Base-by-base conservation (phyloP, 2,329 filamentous ascomycete species). In the Coniochaeta sp. region DNA sequence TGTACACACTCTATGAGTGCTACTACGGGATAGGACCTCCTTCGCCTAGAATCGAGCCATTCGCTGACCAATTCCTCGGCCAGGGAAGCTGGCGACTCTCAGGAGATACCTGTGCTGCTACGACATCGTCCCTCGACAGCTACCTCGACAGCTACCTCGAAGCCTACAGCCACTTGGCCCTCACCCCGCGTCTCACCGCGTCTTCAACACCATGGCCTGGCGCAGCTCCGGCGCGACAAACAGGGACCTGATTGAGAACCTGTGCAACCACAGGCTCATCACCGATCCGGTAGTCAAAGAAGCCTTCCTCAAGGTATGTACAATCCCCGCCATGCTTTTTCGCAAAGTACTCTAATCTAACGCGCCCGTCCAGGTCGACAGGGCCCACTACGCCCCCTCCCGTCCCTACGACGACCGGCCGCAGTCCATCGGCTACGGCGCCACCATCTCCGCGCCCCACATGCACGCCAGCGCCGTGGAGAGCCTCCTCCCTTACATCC, bases 271-370 rank as follows among this genome's bases (percentile, higher is more conserved):
- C 67, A 82, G 82, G 3, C 79, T 98, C 58, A 92, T 98, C 65
- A 87, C 81, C n/a, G 83, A 86, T 63, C 75, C 83, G 3, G 77
- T 81, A 26, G 90, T 96, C 36, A 89, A 88, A 68, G 79, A 84
- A n/a, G 93, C 93, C 59, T 96, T 98, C 80, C 75, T 89, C 54
- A 82, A 82, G 64, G 89, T 91, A 76, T n/a, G n/a, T n/a, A n/a
- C n/a, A n/a, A n/a, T n/a, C n/a, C n/a, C n/a, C n/a, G n/a, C n/a
- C n/a, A n/a, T n/a, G n/a, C n/a, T n/a, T n/a, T n/a, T n/a, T n/a
- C n/a, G n/a, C n/a, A n/a, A n/a, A n/a, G n/a, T n/a, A n/a, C n/a
- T n/a, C n/a, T n/a, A n/a, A 60, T 24, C 61, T 62, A 10, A 62
- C 61, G 55, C 14, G 10, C 10, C 4, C 22, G 12, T 28, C 24